A percentile compares a stretch with the other conserved stretches of the same genome.
Conservation (phyloP, 2,329 filamentous ascomycete genomes). For the Sporothrix schenckii region DNA sequence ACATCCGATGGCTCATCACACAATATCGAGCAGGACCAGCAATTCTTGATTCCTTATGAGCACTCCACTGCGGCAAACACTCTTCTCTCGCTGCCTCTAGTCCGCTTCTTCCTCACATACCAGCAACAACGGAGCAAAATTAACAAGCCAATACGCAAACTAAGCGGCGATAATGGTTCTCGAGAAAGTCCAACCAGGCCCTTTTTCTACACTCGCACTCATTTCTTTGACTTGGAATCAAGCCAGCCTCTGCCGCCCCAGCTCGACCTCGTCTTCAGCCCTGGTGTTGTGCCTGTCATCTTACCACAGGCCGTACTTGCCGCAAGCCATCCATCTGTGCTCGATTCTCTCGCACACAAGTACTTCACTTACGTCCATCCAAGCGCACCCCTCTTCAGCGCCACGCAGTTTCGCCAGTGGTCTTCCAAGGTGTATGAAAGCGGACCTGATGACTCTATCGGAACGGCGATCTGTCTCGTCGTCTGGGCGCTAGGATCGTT, state of each 20-base stretch:
- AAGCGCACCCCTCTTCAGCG: conserved; percentile 44
- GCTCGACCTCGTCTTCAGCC: conserved; percentile 40
- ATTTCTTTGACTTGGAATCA: conserved; percentile 45
- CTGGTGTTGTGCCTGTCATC: neutral
- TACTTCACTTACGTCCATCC: conserved; percentile 46
- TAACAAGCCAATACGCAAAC: neutral
- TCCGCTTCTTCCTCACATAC: conserved; percentile 43
- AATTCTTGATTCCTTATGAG: conserved; percentile 46
- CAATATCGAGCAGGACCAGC: conserved; percentile 41
- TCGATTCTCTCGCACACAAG: conserved; percentile 40
- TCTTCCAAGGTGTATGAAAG: conserved; percentile 39
- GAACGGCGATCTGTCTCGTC: conserved; percentile 44
- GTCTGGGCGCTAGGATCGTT: conserved; percentile 44
- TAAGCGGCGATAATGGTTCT: neutral
- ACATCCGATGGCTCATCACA: conserved; percentile 26
- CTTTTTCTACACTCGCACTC: conserved; percentile 40
- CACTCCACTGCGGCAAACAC: conserved; percentile 44
- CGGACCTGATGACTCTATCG: conserved; percentile 37
- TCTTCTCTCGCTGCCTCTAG: conserved; percentile 43
- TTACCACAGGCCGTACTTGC: conserved; percentile 4
- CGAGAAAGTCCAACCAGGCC: neutral
- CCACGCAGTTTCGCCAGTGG: conserved; percentile 40
- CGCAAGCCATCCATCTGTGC: conserved; percentile 39
- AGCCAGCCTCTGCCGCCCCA: conserved; percentile 41
- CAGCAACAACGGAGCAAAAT: neutral